A percentile compares a stretch with the other conserved stretches of the same genome.
Conservation (phyloP, 129 eudicot species). For the Lactuca sativa region DNA sequence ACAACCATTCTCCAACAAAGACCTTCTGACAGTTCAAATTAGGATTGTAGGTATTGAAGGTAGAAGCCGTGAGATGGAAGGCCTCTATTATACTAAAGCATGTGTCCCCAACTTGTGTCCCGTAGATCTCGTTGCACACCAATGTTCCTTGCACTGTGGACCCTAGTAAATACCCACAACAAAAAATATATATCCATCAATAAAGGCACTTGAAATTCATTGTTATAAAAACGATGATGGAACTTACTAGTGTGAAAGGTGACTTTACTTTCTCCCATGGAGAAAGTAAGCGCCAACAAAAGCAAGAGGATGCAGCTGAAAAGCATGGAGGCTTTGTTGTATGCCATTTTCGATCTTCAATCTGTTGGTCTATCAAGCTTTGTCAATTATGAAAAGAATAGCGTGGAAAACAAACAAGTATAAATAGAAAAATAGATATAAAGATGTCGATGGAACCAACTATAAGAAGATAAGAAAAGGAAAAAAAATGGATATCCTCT, state of each 20-base stretch:
- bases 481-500: background rate
- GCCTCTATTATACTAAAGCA: conserved; percentile 31
- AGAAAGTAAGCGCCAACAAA: conserved; percentile 10
- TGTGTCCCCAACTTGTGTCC: conserved; percentile 39
- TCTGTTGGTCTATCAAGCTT: background rate
- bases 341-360: conserved; percentile 28
- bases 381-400: background rate
- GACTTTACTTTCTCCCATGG: conserved; percentile 29
- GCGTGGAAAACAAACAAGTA: conserved; percentile 1
- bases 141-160: background rate
- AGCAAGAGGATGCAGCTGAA: conserved; percentile 15
- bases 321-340: conserved; percentile 10
- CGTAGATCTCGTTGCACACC: conserved; percentile 33
- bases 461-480: background rate
- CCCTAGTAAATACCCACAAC: conserved; percentile 14
- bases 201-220: background rate
- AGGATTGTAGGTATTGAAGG: conserved; percentile 36
- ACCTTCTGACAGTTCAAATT: conserved; percentile 37
- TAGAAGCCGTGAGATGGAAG: conserved; percentile 24
- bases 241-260: conserved; percentile 19
- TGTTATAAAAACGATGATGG: background rate
- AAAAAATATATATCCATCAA: background rate
- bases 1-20: conserved; percentile 48
- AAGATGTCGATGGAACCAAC: conserved; percentile 2
- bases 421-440: conserved; percentile 13